Evolutionary conservation across 805 yeast genomes (phyloP), one percentile per base, ranked within the genome.

Genomic region (Starmerella roubikii): DNA sequence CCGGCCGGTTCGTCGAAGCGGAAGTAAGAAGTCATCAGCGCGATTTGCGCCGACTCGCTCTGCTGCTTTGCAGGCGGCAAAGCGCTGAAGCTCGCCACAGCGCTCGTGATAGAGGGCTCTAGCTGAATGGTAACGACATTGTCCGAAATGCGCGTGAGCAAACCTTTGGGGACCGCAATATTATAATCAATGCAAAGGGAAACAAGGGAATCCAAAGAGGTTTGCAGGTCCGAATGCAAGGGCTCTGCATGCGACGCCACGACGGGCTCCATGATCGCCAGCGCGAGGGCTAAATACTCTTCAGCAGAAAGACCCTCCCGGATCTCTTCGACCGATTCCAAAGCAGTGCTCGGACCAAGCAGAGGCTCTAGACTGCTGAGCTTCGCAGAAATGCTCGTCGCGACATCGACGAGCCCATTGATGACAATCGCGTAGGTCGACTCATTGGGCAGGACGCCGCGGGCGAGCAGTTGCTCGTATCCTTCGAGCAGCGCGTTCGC

Each of bases 351-450:
- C 20, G 20, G 21, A 47, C 54, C 40, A 3, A 49, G 19, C 6
- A 43, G 19, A 4, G 41, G 41, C 10, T 4, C 15, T 13, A 50
- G 42, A 22, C 38, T 29, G 8, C 13, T 20, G 3, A 41, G 37
- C 12, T 38, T 32, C 2, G 8, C 18, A 2, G 30, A 26, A 3
- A 42, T 33, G 8, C 22, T 27, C 6, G n/a, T 25, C 5, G 58
- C 56, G 15, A 47, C 42, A 4, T 45, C 46, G 16, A 49, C 39
- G 11, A 59, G 46, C 3, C 50, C 39, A 24, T 38, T 30, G 13
- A 59, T 38, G 11, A 59, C 45, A 11, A 54, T 40, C 11, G 40
- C 22, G 41, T 58, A 59, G 2, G 59, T 56, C 13, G 48, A 46
- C 7, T 37, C 46, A 27, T 47, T 38, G 6, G 63, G 61, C 8